A percentile compares a stretch with the other conserved stretches of the same genome.
phyloP scores from a whole-genome alignment of 176 grass and related monocot genomes.

The Canna indica region DNA sequence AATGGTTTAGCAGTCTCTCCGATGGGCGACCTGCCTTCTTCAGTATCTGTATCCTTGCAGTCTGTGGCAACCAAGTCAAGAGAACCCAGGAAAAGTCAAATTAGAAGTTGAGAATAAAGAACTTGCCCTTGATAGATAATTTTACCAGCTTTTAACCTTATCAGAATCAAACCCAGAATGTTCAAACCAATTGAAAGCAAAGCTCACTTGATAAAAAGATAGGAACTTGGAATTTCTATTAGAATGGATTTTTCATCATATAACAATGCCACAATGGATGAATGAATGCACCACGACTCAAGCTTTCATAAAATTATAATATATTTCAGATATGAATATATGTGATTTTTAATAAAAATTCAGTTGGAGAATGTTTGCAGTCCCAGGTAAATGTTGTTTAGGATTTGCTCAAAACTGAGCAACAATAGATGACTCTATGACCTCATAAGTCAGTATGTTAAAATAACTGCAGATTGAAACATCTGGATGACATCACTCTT shows the following conservation, averaged over 20 bases:
- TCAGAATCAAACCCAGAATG: too few species aligned
- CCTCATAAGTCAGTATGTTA: not conserved
- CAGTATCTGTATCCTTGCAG: slow-evolving; percentile 65
- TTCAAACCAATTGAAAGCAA: too few species aligned
- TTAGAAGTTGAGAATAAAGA: not conserved
- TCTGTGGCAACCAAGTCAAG: slow-evolving; percentile 29
- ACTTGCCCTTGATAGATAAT: too few species aligned
- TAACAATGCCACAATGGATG: too few species aligned
- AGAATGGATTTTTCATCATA: not conserved
- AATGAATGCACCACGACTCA: too few species aligned
- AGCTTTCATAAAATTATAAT: too few species aligned
- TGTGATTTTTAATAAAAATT: too few species aligned
- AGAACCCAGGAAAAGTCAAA: not conserved
- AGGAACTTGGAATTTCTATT: too few species aligned
- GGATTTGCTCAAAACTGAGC: not conserved
- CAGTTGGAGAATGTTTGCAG: too few species aligned
- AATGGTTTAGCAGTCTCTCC: slow-evolving; percentile 56
- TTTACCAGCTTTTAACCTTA: too few species aligned
- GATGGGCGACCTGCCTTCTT: slow-evolving; percentile 80
- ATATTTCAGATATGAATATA: too few species aligned
- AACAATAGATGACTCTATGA: not conserved
- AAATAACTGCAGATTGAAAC: not conserved
- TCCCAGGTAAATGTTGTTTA: not conserved
- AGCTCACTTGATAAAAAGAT: too few species aligned
- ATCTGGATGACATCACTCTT: not conserved